These are phyloP conservation scores for Albugo laibachii DNA, from an alignment of 352 stramenopile species.

Conservation along the genomic window DNA sequence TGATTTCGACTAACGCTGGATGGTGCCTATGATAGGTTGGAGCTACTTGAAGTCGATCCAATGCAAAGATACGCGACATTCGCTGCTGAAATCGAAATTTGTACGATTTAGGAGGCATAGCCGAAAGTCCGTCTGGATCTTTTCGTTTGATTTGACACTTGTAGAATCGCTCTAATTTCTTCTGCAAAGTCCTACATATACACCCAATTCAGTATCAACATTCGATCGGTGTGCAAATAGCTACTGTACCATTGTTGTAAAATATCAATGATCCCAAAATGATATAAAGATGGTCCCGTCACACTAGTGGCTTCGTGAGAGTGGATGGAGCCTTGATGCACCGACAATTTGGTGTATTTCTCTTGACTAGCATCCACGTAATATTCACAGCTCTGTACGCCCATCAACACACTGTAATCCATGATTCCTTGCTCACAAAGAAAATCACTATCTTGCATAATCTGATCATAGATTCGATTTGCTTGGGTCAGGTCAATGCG, in stretches of 20 bases:
- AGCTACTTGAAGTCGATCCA: conserved; percentile 31
- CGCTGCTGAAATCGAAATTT: conserved; percentile 84
- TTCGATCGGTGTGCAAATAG: not conserved
- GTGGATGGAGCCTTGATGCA: not conserved
- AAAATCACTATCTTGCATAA: conserved; percentile 59
- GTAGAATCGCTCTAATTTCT: conserved; percentile 82
- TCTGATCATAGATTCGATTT: conserved; percentile 32
- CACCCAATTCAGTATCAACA: not conserved
- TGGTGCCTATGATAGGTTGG: conserved; percentile 54
- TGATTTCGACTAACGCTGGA: conserved; percentile 55
- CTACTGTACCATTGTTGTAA: conserved; percentile 10
- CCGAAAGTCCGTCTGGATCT: conserved; percentile 70
- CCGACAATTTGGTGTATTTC: not conserved
- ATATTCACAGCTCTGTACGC: conserved; percentile 71
- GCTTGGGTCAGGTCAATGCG: conserved; percentile 37
- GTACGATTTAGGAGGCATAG: conserved; percentile 76
- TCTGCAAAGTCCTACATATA: conserved; percentile 61
- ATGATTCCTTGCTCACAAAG: conserved; percentile 67
- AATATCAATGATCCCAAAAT: conserved; percentile 21
- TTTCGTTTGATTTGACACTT: conserved; percentile 79
- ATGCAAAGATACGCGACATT: conserved; percentile 75
- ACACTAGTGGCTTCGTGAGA: not conserved
- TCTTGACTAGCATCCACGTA: conserved; percentile 20
- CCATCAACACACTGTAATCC: conserved; percentile 81
- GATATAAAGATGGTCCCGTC: conserved; percentile 12